Percentiles rank a stretch among this genome's conserved stretches.
Conservation (phyloP, 148 eudicot species). For the Vaccinium darrowii region DNA sequence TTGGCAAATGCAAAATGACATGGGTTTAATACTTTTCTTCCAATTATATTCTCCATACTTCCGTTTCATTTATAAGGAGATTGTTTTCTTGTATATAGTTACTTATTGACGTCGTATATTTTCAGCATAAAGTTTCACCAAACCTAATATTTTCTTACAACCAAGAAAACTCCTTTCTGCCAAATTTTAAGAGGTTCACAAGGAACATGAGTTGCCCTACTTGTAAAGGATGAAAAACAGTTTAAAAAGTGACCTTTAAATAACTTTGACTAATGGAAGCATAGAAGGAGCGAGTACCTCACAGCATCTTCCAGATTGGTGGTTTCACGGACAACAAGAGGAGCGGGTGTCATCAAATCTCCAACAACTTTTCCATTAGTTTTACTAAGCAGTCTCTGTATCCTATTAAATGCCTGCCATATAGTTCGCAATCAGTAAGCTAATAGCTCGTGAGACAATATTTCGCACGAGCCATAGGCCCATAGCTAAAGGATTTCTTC, state of each 20-base stretch:
- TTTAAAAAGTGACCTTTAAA: not conserved
- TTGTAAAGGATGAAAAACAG: slow-evolving; percentile 1
- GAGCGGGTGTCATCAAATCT: slow-evolving; percentile 88
- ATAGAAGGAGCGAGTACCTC: slow-evolving; percentile 43
- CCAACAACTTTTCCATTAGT: slow-evolving; percentile 83
- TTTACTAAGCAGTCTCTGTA: slow-evolving; percentile 77
- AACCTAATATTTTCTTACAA: not conserved
- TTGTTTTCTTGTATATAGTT: not conserved
- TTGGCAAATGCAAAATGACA: not conserved
- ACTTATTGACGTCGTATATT: not conserved
- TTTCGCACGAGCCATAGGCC: not conserved
- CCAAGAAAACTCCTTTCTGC: not conserved
- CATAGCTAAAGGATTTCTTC: not conserved
- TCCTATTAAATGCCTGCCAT: slow-evolving; percentile 80
- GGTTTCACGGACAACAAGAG: slow-evolving; percentile 73
- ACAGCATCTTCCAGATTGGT: slow-evolving; percentile 97
- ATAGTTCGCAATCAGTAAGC: slow-evolving; percentile 10
- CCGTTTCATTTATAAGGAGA: not conserved
- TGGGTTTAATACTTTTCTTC: not conserved
- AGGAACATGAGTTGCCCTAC: slow-evolving; percentile 5
- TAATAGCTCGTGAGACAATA: not conserved
- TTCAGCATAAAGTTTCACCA: not conserved
- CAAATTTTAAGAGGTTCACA: slow-evolving; percentile 1
- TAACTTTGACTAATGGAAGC: slow-evolving; percentile 8
- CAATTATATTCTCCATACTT: not conserved